These are phyloP conservation scores for Grosmannia huntii DNA, from an alignment of 2,329 filamentous ascomycete genomes.

Conservation along the genomic window DNA sequence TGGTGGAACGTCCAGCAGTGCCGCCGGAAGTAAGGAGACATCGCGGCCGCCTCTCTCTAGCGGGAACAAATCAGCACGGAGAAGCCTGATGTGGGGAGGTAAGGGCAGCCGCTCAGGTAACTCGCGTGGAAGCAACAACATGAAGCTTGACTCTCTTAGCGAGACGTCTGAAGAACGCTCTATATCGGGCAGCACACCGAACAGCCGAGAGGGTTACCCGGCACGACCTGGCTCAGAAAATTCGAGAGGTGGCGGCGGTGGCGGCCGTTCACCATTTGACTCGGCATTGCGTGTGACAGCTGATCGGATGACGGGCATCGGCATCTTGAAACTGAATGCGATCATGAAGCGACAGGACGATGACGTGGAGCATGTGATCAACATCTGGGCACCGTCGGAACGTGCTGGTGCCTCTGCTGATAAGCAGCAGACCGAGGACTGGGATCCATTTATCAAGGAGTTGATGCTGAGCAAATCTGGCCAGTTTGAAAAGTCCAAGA, in stretches of 20 bases:
- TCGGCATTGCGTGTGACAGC: constrained; percentile 29
- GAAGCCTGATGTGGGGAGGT: constrained; percentile 59
- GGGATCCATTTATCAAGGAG: constrained; percentile 60
- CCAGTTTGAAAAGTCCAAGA: constrained; percentile 58
- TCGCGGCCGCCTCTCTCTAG: constrained; percentile 35
- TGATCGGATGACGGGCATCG: constrained; percentile 62
- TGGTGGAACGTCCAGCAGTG: constrained; percentile 15
- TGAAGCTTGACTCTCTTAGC: constrained; percentile 44
- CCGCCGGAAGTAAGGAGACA: constrained; percentile 19
- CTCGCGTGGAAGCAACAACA: constrained; percentile 30
- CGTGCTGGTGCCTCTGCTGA: constrained; percentile 34
- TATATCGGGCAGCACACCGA: constrained; percentile 18
- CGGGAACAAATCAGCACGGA: constrained; percentile 41
- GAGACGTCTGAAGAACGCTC: constrained; percentile 34
- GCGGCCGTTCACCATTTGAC: constrained; percentile 2
- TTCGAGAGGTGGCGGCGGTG: constrained; percentile 23
- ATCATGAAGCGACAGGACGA: constrained; percentile 59
- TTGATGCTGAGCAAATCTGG: constrained; percentile 63
- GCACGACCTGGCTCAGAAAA: constrained; percentile 42
- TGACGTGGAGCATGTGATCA: constrained; percentile 63
- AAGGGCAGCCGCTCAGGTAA: constrained; percentile 42
- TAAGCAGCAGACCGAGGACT: constrained; percentile 48
- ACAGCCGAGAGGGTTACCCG: constrained; percentile 33
- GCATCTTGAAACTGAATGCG: constrained; percentile 62
- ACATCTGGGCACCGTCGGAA: constrained; percentile 58